Percentiles rank a stretch among this genome's conserved stretches.
Conservation (phyloP, 2,329 filamentous ascomycete genomes). For the Rhinocladiella similis region DNA sequence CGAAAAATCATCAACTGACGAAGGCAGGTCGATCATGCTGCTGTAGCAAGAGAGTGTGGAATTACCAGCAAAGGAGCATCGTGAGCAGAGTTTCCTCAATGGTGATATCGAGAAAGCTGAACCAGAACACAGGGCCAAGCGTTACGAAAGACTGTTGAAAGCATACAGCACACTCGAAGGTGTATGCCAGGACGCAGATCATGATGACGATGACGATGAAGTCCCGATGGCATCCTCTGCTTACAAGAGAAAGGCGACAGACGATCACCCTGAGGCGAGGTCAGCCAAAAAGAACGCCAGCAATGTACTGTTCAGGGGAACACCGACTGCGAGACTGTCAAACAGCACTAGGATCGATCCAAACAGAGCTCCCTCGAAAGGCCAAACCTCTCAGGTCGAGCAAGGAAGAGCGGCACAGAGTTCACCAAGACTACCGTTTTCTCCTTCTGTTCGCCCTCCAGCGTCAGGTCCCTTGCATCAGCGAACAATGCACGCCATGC, state of each 20-base stretch:
- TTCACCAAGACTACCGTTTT: too few relatives aligned
- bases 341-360: constrained; percentile 2
- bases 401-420: too few relatives aligned
- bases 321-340: not conserved
- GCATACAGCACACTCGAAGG: constrained; percentile 50
- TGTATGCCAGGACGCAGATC: constrained; percentile 7
- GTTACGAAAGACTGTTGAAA: constrained; percentile 67
- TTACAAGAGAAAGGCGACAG: not conserved
- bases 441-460: too few relatives aligned
- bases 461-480: too few relatives aligned
- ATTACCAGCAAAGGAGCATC: constrained; percentile 68
- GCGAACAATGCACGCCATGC: not conserved
- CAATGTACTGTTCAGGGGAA: not conserved
- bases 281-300: not conserved
- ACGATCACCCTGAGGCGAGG: not conserved
- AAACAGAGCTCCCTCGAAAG: not conserved
- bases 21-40: constrained; percentile 62
- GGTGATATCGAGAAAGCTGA: constrained; percentile 2
- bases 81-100: constrained; percentile 51
- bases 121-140: constrained; percentile 56
- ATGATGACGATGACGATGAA: not conserved
- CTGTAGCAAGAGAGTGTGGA: constrained; percentile 63
- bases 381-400: too few relatives aligned
- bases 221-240: not conserved
- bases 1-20: constrained; percentile 4